Base-by-base conservation (phyloP, 1,284 basidiomycete genomes). In the Caloboletus firmus region DNA sequence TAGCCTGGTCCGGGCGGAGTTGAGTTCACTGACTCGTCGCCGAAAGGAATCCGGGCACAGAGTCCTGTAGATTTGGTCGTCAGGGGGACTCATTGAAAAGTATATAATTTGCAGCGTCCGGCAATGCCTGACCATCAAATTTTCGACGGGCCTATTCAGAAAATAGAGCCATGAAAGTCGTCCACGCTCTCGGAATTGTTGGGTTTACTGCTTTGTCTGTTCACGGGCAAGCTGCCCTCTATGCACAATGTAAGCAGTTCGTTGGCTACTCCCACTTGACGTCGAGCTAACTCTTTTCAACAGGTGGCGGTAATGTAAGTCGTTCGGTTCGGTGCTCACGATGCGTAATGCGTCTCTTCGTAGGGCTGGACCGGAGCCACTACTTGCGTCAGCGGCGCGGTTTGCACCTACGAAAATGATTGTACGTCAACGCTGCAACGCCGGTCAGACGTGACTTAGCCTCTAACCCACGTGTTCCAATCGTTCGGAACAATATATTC, bases 351-450 rank as follows among this genome's bases (percentile, higher is more conserved):
- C 56, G 4, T 30, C 9, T 9, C 8, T 26, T 9, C 2, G 4
- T 24, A 58, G 58, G 37, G 30, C 13, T 58, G 58, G 58, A 48
- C 57, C 15, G 58, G 57, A 18, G 36, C 47, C 15, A 60, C 53
- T 26, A 56, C 58, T 26, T 58, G 58, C 22, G 45, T 42, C 32
- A 41, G 18, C 13, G 57, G 57, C 34, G 40, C 57, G 26, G 45
- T 48, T n/a, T 58, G 57, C 30, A 56, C 48, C 31, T 57, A 56
- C 28, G 1, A 10, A 18, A 58, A 60, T 34, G 35, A 11, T 13
- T 58, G 57, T 58, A 32, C 45, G 58, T 41, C 9, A 10, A 24
- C 3, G 4, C 3, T 20, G 8, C 15, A 10, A 15, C 40, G 6
- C 20, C 13, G 4, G 20, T 12, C 2, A 18, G 18, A 26, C 18